phyloP scores from a whole-genome alignment of 352 stramenopile genomes.

The Globisporangium barbulae region DNA sequence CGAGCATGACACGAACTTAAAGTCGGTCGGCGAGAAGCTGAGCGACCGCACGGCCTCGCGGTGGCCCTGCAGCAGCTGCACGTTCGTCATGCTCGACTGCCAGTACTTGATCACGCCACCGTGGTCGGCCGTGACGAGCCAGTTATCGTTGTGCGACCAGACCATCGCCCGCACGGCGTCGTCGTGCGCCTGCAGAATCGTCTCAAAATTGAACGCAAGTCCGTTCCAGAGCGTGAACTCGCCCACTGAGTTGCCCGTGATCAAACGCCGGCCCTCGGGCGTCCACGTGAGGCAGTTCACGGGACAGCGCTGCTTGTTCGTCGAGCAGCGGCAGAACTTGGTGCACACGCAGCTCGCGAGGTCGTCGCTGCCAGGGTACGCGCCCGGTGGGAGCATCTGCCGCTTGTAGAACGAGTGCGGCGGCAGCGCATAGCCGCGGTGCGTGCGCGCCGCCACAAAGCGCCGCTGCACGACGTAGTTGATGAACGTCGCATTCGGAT shows the following conservation, averaged over 20 bases:
- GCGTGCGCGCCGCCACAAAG: conserved; percentile 54
- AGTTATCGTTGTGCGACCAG: conserved; percentile 90
- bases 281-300: conserved; percentile 96
- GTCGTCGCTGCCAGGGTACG: conserved; percentile 60
- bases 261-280: conserved; percentile 91
- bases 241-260: conserved; percentile 97
- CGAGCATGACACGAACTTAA: conserved; percentile 97
- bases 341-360: conserved; percentile 77
- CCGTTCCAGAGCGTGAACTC: conserved; percentile 98
- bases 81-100: conserved; percentile 89
- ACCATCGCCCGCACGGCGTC: conserved; percentile 87
- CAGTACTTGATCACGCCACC: conserved; percentile 91
- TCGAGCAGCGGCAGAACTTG: conserved; percentile 87
- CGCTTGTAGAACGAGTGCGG: conserved; percentile 86
- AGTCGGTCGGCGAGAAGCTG: conserved; percentile 95
- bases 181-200: conserved; percentile 93
- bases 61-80: conserved; percentile 81
- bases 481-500: conserved; percentile 86
- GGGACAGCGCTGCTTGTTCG: conserved; percentile 90
- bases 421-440: conserved; percentile 48
- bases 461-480: conserved; percentile 72
- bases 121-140: conserved; percentile 88
- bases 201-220: conserved; percentile 97
- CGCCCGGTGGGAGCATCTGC: conserved; percentile 73
- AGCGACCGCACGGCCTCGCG: conserved; percentile 92